phyloP scores from a whole-genome alignment of 1,284 basidiomycete species.

The Ceratobasidium sp. region DNA sequence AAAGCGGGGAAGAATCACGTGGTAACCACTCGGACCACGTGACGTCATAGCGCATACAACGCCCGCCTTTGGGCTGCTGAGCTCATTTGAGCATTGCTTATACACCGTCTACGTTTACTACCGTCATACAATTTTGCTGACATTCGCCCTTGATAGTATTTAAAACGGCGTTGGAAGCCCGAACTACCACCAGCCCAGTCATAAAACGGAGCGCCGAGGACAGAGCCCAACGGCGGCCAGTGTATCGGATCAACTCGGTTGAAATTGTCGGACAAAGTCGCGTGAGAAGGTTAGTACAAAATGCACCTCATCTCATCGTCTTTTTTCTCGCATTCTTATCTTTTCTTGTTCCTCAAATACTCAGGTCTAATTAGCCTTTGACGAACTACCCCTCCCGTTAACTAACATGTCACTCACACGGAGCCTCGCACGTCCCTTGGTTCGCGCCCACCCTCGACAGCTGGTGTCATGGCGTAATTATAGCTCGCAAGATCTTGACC shows the following conservation, averaged over 20 bases:
- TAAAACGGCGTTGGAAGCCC: background rate
- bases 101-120: no score
- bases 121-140: no score
- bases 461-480: background rate
- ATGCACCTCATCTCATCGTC: conserved; percentile 22
- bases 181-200: conserved; percentile 6
- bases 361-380: background rate
- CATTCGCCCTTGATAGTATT: background rate
- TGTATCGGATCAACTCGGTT: conserved; percentile 35
- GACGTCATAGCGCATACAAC: conserved; percentile 15
- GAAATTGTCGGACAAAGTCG: conserved; percentile 30
- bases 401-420: conserved; percentile 28
- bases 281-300: conserved; percentile 29
- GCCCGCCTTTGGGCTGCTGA: background rate
- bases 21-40: background rate
- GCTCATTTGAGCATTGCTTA: background rate
- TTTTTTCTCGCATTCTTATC: no score
- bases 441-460: conserved; percentile 6
- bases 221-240: background rate
- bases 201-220: conserved; percentile 26
- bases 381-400: background rate
- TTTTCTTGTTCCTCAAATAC: conserved; percentile 31
- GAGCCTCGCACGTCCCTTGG: background rate
- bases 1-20: conserved; percentile 12
- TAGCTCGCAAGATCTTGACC: conserved; percentile 25